Conservation (phyloP, 2,329 filamentous ascomycete species). For the Hypoxylon sp. region DNA sequence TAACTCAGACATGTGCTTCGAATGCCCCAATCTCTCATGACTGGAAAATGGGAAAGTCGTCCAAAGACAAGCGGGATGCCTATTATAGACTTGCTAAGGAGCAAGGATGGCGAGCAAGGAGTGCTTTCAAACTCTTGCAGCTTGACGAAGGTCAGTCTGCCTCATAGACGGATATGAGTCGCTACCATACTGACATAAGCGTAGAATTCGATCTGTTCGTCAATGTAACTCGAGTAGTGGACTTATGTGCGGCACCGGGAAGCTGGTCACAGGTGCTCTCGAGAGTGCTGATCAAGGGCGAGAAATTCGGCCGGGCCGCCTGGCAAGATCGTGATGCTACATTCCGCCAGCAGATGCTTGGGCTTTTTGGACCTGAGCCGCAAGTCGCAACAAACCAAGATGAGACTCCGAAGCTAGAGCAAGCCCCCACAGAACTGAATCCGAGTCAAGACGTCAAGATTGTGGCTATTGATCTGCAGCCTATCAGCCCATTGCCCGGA, state of each 20-base stretch:
- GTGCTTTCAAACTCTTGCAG: slow-evolving; percentile 96
- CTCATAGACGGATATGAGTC: not conserved
- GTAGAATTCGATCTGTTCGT: slow-evolving; percentile 92
- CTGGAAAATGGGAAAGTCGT: slow-evolving; percentile 85
- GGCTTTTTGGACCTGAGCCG: slow-evolving; percentile 54
- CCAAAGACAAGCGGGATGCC: slow-evolving; percentile 97
- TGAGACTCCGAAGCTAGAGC: slow-evolving; percentile 26
- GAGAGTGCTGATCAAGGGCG: slow-evolving; percentile 89
- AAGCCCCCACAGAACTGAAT: slow-evolving; percentile 42
- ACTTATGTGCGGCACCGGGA: slow-evolving; percentile 93
- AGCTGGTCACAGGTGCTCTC: slow-evolving; percentile 98
- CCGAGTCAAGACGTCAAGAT: slow-evolving; percentile 83
- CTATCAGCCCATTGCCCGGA: slow-evolving; percentile 91
- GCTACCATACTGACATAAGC: slow-evolving; percentile 19
- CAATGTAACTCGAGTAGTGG: slow-evolving; percentile 89
- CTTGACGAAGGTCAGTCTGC: slow-evolving; percentile 74
- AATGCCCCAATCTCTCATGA: not conserved
- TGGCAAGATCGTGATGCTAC: slow-evolving; percentile 85
- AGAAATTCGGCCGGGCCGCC: slow-evolving; percentile 83
- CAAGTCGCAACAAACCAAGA: slow-evolving; percentile 36
- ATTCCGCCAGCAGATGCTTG: slow-evolving; percentile 68
- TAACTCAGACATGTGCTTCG: not conserved
- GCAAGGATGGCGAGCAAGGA: slow-evolving; percentile 96
- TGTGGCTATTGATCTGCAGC: slow-evolving; percentile 93
- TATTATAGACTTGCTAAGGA: slow-evolving; percentile 99